A percentile compares a stretch with the other conserved stretches of the same genome.
phyloP scores from a whole-genome alignment of 1,284 basidiomycete species.

The Melampsora abietis-canadensis region DNA sequence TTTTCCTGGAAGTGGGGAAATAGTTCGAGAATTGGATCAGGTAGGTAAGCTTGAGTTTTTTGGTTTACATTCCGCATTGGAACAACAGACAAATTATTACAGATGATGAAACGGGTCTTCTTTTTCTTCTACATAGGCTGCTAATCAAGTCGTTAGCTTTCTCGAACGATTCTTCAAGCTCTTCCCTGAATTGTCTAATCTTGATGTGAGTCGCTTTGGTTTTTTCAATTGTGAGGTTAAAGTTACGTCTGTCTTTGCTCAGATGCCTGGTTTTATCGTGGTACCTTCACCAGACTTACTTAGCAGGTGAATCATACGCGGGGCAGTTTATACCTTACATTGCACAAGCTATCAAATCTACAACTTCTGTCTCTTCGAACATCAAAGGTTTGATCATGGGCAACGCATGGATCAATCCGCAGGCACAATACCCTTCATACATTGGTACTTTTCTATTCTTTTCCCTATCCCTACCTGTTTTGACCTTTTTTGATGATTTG shows the following conservation, averaged over 20 bases:
- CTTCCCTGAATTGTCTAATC: constrained; percentile 78
- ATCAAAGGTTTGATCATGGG: constrained; percentile 87
- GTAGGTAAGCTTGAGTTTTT: constrained; percentile 20
- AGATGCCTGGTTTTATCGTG: not conserved
- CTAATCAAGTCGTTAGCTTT: constrained; percentile 77
- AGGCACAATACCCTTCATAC: constrained; percentile 82
- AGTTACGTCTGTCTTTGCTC: not conserved
- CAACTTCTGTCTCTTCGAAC: constrained; percentile 46
- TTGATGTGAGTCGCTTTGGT: constrained; percentile 58
- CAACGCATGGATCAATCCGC: constrained; percentile 93
- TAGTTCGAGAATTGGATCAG: constrained; percentile 72
- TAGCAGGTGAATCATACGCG: constrained; percentile 91
- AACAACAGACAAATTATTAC: not conserved
- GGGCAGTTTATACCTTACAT: constrained; percentile 99
- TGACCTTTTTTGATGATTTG: not conserved
- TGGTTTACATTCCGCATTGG: not conserved
- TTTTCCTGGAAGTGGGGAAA: constrained; percentile 78
- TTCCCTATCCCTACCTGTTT: constrained; percentile 65
- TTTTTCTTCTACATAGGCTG: constrained; percentile 57
- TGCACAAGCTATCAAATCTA: constrained; percentile 56
- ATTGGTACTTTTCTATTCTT: constrained; percentile 79
- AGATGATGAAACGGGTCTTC: not conserved
- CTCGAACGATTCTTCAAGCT: constrained; percentile 79
- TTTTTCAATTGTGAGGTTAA: not conserved
- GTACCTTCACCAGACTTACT: constrained; percentile 63